Conservation (phyloP, 768 basidiomycete species). For the Amanita muscaria region DNA sequence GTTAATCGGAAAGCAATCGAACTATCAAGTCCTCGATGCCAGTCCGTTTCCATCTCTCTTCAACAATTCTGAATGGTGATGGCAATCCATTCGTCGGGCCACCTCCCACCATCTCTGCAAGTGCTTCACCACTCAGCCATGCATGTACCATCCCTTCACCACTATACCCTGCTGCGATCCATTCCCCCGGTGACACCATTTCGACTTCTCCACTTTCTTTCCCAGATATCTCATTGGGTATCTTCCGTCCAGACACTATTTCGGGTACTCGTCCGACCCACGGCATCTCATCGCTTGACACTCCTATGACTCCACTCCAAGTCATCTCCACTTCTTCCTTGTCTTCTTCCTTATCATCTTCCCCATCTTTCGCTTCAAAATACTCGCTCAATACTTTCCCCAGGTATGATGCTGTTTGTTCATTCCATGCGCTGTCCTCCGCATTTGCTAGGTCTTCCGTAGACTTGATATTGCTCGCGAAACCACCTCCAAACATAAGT, state of each 20-base stretch:
- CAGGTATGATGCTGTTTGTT: conserved; percentile 25
- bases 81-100: conserved; percentile 45
- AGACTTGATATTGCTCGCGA: conserved; percentile 23
- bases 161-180: conserved; percentile 62
- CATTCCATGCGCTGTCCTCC: conserved; percentile 27
- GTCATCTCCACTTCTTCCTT: conserved; percentile 41
- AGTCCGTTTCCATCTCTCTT: conserved; percentile 39
- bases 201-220: no score
- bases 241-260: conserved; percentile 34
- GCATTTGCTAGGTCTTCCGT: conserved; percentile 28
- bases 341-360: no score
- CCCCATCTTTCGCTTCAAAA: conserved; percentile 30
- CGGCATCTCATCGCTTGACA: conserved; percentile 52
- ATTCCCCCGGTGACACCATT: no score
- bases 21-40: conserved; percentile 29
- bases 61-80: conserved; percentile 36
- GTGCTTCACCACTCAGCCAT: conserved; percentile 51
- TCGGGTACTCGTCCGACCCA: conserved; percentile 64
- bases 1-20: background rate
- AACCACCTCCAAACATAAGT: conserved; percentile 64
- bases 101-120: conserved; percentile 50
- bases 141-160: conserved; percentile 73
- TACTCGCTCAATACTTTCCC: conserved; percentile 38
- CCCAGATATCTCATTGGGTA: no score
- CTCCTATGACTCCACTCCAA: conserved; percentile 59